These are phyloP conservation scores for Malania oleifera DNA, from an alignment of 164 flowering plant species.

Conservation along the genomic window DNA sequence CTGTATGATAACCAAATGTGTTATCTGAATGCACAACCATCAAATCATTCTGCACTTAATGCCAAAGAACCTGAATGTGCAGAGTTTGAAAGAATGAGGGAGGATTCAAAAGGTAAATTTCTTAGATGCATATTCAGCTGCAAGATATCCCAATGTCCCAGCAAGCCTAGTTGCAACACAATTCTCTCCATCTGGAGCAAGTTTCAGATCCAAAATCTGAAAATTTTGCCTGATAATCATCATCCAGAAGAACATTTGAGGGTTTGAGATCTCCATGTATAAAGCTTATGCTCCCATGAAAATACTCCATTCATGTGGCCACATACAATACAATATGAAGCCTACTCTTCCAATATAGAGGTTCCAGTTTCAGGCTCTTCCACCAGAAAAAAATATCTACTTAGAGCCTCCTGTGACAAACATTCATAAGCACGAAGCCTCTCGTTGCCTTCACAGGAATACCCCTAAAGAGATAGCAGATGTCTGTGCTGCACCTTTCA, in stretches of 20 bases:
- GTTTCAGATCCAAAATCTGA: slow-evolving; percentile 19
- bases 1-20: too few relatives aligned
- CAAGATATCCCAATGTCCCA: slow-evolving; percentile 25
- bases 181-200: slow-evolving; percentile 21
- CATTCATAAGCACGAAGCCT: slow-evolving; percentile 18
- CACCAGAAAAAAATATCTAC: slow-evolving; percentile 14
- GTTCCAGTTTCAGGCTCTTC: background rate
- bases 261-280: slow-evolving; percentile 28
- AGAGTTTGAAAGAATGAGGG: too few relatives aligned
- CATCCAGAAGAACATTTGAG: slow-evolving; percentile 23
- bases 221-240: slow-evolving; percentile 26
- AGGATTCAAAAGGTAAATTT: too few relatives aligned
- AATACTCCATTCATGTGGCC: slow-evolving; percentile 18
- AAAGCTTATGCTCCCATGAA: slow-evolving; percentile 20
- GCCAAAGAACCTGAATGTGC: too few relatives aligned
- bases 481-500: slow-evolving; percentile 18
- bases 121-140: slow-evolving; percentile 26
- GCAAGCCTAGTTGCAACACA: slow-evolving; percentile 22
- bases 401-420: slow-evolving; percentile 15
- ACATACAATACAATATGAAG: slow-evolving; percentile 18
- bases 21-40: too few relatives aligned
- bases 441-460: slow-evolving; percentile 11
- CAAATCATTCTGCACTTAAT: too few relatives aligned
- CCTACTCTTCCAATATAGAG: slow-evolving; percentile 22
- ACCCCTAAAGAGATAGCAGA: slow-evolving; percentile 18